Percentiles rank a stretch among this genome's conserved stretches.
Conservation (phyloP, 495 filamentous ascomycete species). For the Darksidea phi region DNA sequence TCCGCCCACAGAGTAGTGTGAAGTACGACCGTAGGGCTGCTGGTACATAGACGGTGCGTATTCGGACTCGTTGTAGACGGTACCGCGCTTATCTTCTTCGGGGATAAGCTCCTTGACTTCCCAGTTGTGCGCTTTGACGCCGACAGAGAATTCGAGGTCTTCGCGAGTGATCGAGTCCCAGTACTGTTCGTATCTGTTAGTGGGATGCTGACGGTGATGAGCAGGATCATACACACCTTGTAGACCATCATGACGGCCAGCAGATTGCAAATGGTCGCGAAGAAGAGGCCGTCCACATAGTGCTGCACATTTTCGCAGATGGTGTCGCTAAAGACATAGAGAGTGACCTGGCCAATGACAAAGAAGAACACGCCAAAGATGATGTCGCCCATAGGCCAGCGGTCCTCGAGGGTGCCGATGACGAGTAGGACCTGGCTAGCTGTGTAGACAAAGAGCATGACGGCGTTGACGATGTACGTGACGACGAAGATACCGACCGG, state of each 20-base stretch:
- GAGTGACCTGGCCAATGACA: constrained; percentile 84
- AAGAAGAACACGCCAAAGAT: constrained; percentile 91
- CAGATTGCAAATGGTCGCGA: constrained; percentile 90
- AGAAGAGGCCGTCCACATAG: constrained; percentile 93
- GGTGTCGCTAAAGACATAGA: constrained; percentile 83
- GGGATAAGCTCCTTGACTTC: constrained; percentile 91
- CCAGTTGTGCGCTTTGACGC: constrained; percentile 93
- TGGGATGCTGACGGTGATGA: constrained; percentile 14
- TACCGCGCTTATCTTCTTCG: constrained; percentile 82
- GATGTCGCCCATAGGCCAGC: constrained; percentile 94
- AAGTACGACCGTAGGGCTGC: constrained; percentile 41
- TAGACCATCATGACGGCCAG: constrained; percentile 99
- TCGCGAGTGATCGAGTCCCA: constrained; percentile 99
- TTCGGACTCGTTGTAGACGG: constrained; percentile 72
- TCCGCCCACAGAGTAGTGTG: constrained; percentile 32
- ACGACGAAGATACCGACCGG: constrained; percentile 90
- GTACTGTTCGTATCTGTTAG: constrained; percentile 60
- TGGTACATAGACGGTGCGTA: constrained; percentile 62
- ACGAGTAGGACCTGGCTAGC: constrained; percentile 85
- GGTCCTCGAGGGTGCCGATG: constrained; percentile 84
- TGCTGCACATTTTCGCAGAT: constrained; percentile 87
- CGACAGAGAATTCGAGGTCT: constrained; percentile 97
- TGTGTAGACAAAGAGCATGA: constrained; percentile 84
- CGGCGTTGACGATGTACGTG: constrained; percentile 84
- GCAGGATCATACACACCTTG: constrained; percentile 62